phyloP scores from a whole-genome alignment of 352 stramenopile genomes.

The Aphanomyces astaci region DNA sequence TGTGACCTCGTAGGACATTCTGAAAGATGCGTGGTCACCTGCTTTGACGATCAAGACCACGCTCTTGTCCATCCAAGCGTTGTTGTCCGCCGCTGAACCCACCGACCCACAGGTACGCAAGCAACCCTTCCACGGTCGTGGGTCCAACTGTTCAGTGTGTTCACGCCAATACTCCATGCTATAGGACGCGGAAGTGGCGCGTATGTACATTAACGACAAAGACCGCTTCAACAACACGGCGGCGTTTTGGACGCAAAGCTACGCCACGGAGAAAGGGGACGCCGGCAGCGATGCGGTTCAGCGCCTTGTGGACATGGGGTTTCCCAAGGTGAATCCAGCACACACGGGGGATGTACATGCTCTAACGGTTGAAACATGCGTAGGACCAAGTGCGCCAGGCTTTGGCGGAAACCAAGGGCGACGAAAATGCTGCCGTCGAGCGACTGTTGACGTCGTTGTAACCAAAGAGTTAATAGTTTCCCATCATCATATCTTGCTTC shows the following conservation, averaged over 20 bases:
- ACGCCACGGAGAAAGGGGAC: constrained; percentile 73
- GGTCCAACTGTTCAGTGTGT: no score
- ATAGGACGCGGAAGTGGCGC: constrained; percentile 91
- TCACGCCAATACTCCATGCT: not conserved
- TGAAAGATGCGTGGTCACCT: constrained; percentile 96
- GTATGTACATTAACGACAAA: constrained; percentile 93
- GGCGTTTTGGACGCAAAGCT: constrained; percentile 94
- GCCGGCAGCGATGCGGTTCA: constrained; percentile 49
- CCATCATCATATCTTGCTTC: not conserved
- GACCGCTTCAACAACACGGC: constrained; percentile 90
- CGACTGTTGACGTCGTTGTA: constrained; percentile 39
- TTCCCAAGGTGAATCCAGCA: constrained; percentile 46
- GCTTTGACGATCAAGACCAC: constrained; percentile 97
- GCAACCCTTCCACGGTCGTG: not conserved
- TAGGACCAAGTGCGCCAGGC: constrained; percentile 64
- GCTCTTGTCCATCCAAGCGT: constrained; percentile 91
- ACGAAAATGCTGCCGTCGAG: constrained; percentile 85
- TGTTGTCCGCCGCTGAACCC: constrained; percentile 92
- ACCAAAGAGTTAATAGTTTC: not conserved
- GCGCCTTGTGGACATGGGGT: constrained; percentile 82
- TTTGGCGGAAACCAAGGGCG: constrained; percentile 55
- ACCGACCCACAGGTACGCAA: constrained; percentile 53
- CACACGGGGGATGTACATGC: no score
- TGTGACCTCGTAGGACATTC: constrained; percentile 88
- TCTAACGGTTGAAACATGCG: no score